A percentile compares a stretch with the other conserved stretches of the same genome.
Conservation (phyloP, 495 filamentous ascomycete species). For the Ascodesmis nigricans region DNA sequence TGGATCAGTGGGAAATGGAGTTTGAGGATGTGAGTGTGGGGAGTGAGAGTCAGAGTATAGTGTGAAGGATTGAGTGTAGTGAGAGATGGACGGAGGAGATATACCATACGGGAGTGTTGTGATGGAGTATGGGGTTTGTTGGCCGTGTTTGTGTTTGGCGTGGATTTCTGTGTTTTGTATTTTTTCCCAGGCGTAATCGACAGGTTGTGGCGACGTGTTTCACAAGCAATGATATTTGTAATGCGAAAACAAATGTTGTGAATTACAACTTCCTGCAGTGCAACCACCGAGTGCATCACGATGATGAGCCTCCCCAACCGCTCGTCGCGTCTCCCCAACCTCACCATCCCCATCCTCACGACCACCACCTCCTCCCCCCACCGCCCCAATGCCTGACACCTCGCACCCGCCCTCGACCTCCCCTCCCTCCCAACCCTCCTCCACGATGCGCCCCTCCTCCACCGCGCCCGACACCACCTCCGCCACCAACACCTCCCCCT, state of each 20-base stretch:
- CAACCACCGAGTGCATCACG: no score
- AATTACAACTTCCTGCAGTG: neutral
- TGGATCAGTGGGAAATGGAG: conserved; percentile 52
- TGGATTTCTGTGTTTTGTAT: neutral
- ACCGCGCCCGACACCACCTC: conserved; percentile 26
- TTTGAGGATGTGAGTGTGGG: conserved; percentile 37
- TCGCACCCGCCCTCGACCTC: conserved; percentile 8
- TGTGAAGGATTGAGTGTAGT: no score
- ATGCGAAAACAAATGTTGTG: neutral
- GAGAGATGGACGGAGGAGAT: no score
- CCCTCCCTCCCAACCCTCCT: conserved; percentile 22
- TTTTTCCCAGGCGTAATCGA: neutral
- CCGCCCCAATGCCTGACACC: neutral
- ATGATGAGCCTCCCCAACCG: neutral
- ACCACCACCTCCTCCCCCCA: conserved; percentile 4
- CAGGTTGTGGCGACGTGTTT: neutral
- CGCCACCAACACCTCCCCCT: conserved; percentile 24
- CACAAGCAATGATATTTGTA: conserved; percentile 4
- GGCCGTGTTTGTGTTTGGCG: neutral
- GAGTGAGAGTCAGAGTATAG: no score
- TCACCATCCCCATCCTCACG: conserved; percentile 18
- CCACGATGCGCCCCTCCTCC: conserved; percentile 23
- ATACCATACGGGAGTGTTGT: no score
- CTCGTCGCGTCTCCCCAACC: conserved; percentile 1
- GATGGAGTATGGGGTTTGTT: neutral